These are phyloP conservation scores for Kalanchoe fedtschenkoi DNA, from an alignment of 164 flowering plant species.

Conservation along the genomic window DNA sequence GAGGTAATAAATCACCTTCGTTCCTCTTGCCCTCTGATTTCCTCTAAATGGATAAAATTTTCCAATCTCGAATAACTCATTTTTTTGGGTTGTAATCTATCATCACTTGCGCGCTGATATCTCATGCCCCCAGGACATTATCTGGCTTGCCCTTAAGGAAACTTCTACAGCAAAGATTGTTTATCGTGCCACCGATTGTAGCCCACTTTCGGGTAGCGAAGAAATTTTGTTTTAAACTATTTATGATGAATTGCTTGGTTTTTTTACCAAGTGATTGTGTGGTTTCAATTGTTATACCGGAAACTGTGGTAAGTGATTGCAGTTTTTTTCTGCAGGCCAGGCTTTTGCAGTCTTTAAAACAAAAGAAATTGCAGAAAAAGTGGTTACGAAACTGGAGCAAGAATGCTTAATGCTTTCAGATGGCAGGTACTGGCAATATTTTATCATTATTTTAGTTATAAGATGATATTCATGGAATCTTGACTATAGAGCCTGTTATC, in stretches of 20 bases:
- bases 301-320: neutral
- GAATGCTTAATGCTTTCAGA: conserved; percentile 60
- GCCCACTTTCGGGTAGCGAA: conserved; percentile 52
- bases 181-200: conserved; percentile 31
- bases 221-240: neutral
- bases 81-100: neutral
- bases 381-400: conserved; percentile 30
- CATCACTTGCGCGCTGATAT: neutral
- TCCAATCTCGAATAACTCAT: neutral
- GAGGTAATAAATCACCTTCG: conserved; percentile 39
- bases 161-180: conserved; percentile 59
- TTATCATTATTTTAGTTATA: neutral
- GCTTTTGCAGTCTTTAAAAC: conserved; percentile 62
- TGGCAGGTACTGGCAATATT: conserved; percentile 43
- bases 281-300: neutral
- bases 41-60: neutral
- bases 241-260: neutral
- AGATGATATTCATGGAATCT: too few species aligned
- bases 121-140: conserved; percentile 41
- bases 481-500: too few species aligned
- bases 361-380: conserved; percentile 51
- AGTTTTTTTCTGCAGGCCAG: conserved; percentile 41
- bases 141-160: conserved; percentile 47
- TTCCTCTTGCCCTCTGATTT: neutral
- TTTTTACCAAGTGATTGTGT: neutral